These are phyloP conservation scores for Brettanomyces sp. DNA, from an alignment of 805 yeast species.

Conservation along the genomic window DNA sequence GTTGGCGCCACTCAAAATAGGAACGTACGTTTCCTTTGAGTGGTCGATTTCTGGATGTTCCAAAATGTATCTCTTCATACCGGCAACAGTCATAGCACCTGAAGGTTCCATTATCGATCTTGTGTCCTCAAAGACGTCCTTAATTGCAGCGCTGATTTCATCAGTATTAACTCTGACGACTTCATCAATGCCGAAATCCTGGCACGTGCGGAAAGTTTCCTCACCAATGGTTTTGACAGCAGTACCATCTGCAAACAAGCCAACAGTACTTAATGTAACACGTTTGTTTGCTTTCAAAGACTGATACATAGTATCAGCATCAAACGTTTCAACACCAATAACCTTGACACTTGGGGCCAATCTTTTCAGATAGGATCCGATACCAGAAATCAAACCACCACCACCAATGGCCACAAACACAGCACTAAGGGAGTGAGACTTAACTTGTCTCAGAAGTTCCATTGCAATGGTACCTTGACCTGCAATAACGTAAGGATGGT, in stretches of 20 bases:
- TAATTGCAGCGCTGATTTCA: slow-evolving; percentile 91
- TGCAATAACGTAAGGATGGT: slow-evolving; percentile 95
- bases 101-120: slow-evolving; percentile 92
- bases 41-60: slow-evolving; percentile 65
- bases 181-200: slow-evolving; percentile 69
- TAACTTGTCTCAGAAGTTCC: slow-evolving; percentile 83
- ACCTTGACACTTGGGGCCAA: slow-evolving; percentile 96
- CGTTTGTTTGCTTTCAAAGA: slow-evolving; percentile 51
- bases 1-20: slow-evolving; percentile 91
- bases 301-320: slow-evolving; percentile 85
- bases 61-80: slow-evolving; percentile 72
- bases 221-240: slow-evolving; percentile 87
- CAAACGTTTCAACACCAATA: slow-evolving; percentile 92
- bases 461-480: slow-evolving; percentile 98
- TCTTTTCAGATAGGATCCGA: slow-evolving; percentile 82
- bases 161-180: slow-evolving; percentile 53
- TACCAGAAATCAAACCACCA: slow-evolving; percentile 91
- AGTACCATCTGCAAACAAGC: slow-evolving; percentile 98
- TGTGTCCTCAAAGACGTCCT: slow-evolving; percentile 93
- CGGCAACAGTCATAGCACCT: slow-evolving; percentile 95
- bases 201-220: slow-evolving; percentile 79
- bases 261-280: slow-evolving; percentile 60
- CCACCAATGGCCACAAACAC: slow-evolving; percentile 95
- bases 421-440: slow-evolving; percentile 68
- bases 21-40: slow-evolving; percentile 60